A percentile compares a stretch with the other conserved stretches of the same genome.
These are phyloP conservation scores for Cordyceps cicadae DNA, from an alignment of 2,329 filamentous ascomycete species.

Conservation along the genomic window DNA sequence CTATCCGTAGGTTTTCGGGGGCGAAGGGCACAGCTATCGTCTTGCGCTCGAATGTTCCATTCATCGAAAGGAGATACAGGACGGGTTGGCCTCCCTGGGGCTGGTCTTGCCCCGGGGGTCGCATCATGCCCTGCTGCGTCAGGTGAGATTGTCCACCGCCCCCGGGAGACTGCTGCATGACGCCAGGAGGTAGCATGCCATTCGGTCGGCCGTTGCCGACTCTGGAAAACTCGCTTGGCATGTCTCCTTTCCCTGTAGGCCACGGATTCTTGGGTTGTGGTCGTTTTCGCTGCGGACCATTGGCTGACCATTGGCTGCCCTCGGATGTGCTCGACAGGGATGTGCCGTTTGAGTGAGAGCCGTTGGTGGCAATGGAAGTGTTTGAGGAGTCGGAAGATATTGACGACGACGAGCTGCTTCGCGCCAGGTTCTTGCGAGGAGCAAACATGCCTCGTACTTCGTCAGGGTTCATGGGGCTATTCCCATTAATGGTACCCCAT, in stretches of 20 bases:
- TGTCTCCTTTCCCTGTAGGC: slow-evolving; percentile 40
- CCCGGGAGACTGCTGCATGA: slow-evolving; percentile 22
- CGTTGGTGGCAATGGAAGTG: slow-evolving; percentile 55
- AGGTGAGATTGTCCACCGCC: slow-evolving; percentile 25
- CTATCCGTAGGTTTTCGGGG: slow-evolving; percentile 91
- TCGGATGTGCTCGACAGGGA: slow-evolving; percentile 39
- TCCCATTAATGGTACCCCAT: slow-evolving; percentile 54
- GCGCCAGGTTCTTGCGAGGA: slow-evolving; percentile 77
- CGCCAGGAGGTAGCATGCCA: slow-evolving; percentile 29
- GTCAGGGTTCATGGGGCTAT: slow-evolving; percentile 68
- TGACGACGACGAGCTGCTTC: slow-evolving; percentile 86
- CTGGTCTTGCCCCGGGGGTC: slow-evolving; percentile 55
- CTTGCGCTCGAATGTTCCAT: slow-evolving; percentile 95
- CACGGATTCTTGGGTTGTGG: slow-evolving; percentile 43
- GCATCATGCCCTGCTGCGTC: slow-evolving; percentile 44
- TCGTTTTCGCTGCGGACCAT: slow-evolving; percentile 41
- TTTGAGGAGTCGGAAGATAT: slow-evolving; percentile 58
- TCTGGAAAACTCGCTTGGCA: slow-evolving; percentile 39
- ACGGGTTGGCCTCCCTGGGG: slow-evolving; percentile 62
- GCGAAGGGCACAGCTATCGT: slow-evolving; percentile 88
- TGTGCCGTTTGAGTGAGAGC: slow-evolving; percentile 54
- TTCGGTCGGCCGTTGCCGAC: slow-evolving; percentile 35
- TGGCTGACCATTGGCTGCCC: slow-evolving; percentile 41
- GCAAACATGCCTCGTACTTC: slow-evolving; percentile 82
- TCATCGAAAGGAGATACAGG: slow-evolving; percentile 79